Conservation (phyloP, 2,329 filamentous ascomycete genomes). For the Epichloe brachyelytri region DNA sequence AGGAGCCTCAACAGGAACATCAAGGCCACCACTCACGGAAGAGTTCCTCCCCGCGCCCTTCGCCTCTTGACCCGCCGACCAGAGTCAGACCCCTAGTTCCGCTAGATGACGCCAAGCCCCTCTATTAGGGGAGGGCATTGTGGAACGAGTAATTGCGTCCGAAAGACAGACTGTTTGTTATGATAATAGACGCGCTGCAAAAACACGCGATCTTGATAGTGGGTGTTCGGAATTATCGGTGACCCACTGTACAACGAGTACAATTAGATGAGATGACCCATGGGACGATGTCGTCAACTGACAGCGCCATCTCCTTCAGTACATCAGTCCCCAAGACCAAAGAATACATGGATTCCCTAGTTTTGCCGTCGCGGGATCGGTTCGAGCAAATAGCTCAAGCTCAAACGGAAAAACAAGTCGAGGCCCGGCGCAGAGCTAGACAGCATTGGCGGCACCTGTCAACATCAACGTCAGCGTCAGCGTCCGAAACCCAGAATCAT, state of each 20-base stretch:
- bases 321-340: conserved; percentile 16
- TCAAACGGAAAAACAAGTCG: conserved; percentile 34
- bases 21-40: too few species aligned
- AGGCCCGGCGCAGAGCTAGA: conserved; percentile 28
- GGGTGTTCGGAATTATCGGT: too few species aligned
- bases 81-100: background rate
- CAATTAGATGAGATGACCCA: background rate
- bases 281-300: conserved; percentile 3
- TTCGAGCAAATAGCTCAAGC: conserved; percentile 35
- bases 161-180: too few species aligned
- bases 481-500: background rate
- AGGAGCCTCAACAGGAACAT: too few species aligned
- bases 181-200: too few species aligned
- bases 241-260: background rate
- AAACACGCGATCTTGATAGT: too few species aligned
- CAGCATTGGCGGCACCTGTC: conserved; percentile 20
- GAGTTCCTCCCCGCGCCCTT: background rate
- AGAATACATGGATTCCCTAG: conserved; percentile 38
- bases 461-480: conserved; percentile 18
- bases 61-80: background rate
- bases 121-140: background rate
- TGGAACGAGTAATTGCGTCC: too few species aligned
- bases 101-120: background rate
- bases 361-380: conserved; percentile 31
- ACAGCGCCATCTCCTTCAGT: conserved; percentile 6